Evolutionary conservation across 2,329 filamentous ascomycete genomes (phyloP).

Genomic region (Simplicillium sp.): DNA sequence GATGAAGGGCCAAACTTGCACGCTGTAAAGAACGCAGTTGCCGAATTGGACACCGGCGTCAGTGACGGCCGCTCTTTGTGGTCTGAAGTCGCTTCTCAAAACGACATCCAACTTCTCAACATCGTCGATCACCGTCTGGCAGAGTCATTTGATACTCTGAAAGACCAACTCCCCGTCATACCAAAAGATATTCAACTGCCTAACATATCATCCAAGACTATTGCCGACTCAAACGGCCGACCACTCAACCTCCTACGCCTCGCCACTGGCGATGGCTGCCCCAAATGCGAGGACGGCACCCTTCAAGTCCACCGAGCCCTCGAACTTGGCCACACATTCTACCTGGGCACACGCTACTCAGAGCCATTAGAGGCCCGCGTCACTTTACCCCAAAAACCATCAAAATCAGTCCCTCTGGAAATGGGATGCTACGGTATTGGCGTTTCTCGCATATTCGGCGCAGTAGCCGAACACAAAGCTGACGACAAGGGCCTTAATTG

Average conservation of each 20-base stretch:
- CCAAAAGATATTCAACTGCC: conserved; percentile 7
- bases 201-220: conserved; percentile 3
- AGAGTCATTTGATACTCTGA: conserved; percentile 13
- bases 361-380: conserved; percentile 60
- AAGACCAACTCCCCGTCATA: conserved; percentile 14
- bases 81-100: conserved; percentile 14
- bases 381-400: conserved; percentile 20
- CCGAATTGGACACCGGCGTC: conserved; percentile 63
- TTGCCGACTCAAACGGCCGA: conserved; percentile 18
- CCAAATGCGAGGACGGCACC: conserved; percentile 53
- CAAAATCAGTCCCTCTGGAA: conserved; percentile 48
- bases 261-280: conserved; percentile 60
- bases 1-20: conserved; percentile 34
- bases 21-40: conserved; percentile 55
- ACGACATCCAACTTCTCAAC: conserved; percentile 18
- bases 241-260: conserved; percentile 55
- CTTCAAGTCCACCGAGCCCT: conserved; percentile 65
- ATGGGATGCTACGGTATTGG: conserved; percentile 98
- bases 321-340: conserved; percentile 91
- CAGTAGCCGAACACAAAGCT: conserved; percentile 66
- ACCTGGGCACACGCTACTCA: conserved; percentile 84
- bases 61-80: conserved; percentile 48
- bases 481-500: conserved; percentile 74
- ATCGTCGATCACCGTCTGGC: conserved; percentile 22
- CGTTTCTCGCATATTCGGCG: conserved; percentile 80